Evolutionary conservation across 495 filamentous ascomycete genomes (phyloP), one percentile per base, ranked within the genome.

Genomic region (Amorphotheca resinae): DNA sequence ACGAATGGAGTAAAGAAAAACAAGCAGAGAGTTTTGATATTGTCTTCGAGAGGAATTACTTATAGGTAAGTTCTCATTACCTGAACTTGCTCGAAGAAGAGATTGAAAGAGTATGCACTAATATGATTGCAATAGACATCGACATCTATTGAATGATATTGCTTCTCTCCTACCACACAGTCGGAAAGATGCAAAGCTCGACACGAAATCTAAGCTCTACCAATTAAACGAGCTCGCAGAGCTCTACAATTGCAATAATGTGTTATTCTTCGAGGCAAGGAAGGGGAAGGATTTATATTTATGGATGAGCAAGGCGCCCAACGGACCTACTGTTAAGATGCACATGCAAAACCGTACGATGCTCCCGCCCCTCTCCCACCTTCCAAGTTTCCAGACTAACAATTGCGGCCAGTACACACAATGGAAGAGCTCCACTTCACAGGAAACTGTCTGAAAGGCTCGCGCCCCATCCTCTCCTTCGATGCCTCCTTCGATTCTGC

Each of bases 161-260:
- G 76, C 87, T 36, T 70, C 78, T 18, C 80, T 99, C 51, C 77
- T 99, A 38, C 91, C 91, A 0, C 91, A 99, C 55, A 77, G 77
- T 28, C 76, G 87, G 54, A 93, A 93, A 65, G 91, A 99, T 60
- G 87, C 81, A 45, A 99, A 99, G 62, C 77, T 95, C 39, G 89
- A 96, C 54, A 91, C 88, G 30, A 95, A 96, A 62, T 88, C 87
- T 41, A 87, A 93, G 54, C 80, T 94, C 45, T 79, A 84, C 61
- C 78, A 94, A 54, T 74, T 99, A 6, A 96, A 96, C 66, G 89
- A 94, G 59, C 77, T 96, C 12, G 91, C 91, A 30, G 89, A 99
- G 52, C 76, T 99, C 15, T 93, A 95, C 70, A 96, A 95, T 52
- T 95, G 89, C 76, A 99, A 99, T 65, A 91, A 95, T 62, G 79